Base-by-base conservation (phyloP, 495 filamentous ascomycete genomes). In the Hypoxylon lienhwacheense region DNA sequence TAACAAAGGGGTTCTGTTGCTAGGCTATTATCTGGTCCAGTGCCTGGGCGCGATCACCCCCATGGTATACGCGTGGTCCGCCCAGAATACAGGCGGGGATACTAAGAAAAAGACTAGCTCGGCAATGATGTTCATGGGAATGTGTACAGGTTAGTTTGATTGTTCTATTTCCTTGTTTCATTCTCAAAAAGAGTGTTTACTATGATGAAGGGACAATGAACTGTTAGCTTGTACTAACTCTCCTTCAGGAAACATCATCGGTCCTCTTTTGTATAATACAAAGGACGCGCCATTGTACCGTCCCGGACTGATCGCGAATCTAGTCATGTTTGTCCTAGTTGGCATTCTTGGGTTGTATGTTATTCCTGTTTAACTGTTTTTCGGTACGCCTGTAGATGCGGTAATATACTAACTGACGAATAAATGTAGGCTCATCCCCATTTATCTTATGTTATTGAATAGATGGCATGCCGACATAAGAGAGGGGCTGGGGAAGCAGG, bases 101-200 rank as follows among this genome's bases (percentile, higher is more conserved):
- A 85, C 83, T 11, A 87, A 86, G 66, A 81, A 84, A 59, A 85
- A 85, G 54, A 76, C 81, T 19, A 84, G 78, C 0, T 84, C 83
- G 0, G 81, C 71, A 44, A 76, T 85, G 32, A 67, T 85, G 5
- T 80, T 84, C 40, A 71, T 85, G 21, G 84, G 84, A 7, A 81
- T 82, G 63, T 84, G 78, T 55, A 77, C 77, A 11, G 57, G 57
- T 60, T 7, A 46, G 56, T 59, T n/a, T n/a, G n/a, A n/a, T n/a
- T n/a, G n/a, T n/a, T n/a, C n/a, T n/a, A n/a, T n/a, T n/a, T n/a
- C n/a, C n/a, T n/a, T n/a, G n/a, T n/a, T n/a, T n/a, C n/a, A n/a
- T n/a, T n/a, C n/a, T n/a, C n/a, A n/a, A n/a, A n/a, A n/a, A n/a
- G n/a, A n/a, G n/a, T n/a, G n/a, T n/a, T n/a, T n/a, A n/a, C n/a